Evolutionary conservation across 192 early-diverging fungal species (phyloP), one percentile per base, ranked within the genome.

Genomic region (Rhizophagus clarus): DNA sequence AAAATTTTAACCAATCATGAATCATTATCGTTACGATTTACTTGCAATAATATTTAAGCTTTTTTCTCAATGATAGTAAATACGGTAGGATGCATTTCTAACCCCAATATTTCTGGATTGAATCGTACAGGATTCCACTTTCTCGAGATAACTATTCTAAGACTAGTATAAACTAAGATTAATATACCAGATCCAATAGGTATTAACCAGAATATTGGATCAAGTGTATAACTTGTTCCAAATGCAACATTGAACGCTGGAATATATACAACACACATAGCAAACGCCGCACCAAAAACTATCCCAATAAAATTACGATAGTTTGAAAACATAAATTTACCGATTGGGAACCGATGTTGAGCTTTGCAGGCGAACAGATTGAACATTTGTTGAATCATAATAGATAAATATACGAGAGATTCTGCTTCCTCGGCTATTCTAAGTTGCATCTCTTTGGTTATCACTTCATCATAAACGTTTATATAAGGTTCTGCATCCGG

Each of bases 301-400:
- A 96, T 86, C 63, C 94, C 92, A 80, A 87, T 60, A 82, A 95
- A 97, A 20, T 89, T 91, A 28, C 84, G 82, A 26, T 77, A 78
- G 89, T 99, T 99, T 42, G 89, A 83, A 85, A 97, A 94, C 88
- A 95, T 93, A 83, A 93, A 93, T 78, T 80, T 84, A 9, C 95
- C 94, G 79, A 96, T 92, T n/a, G 95, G 96, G 74, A 96, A 76
- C 7, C 88, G 85, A 72, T 92, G 87, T 17, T 92, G 83, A 61
- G 93, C 91, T 89, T 98, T 99, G 87, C 93, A 94, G 28, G 94
- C 93, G 82, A 99, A 98, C 88, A 96, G 81, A 87, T 99, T 99
- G 89, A 96, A 97, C 76, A 94, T 91, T 82, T 99, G 97, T 86
- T 91, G 87, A 82, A 97, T 91, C 88, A 96, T 87, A 24, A 99